Percentiles rank a stretch among this genome's conserved stretches.
Evolutionary conservation across 331 rosid genomes (phyloP).

Genomic region (Cydonia oblonga): DNA sequence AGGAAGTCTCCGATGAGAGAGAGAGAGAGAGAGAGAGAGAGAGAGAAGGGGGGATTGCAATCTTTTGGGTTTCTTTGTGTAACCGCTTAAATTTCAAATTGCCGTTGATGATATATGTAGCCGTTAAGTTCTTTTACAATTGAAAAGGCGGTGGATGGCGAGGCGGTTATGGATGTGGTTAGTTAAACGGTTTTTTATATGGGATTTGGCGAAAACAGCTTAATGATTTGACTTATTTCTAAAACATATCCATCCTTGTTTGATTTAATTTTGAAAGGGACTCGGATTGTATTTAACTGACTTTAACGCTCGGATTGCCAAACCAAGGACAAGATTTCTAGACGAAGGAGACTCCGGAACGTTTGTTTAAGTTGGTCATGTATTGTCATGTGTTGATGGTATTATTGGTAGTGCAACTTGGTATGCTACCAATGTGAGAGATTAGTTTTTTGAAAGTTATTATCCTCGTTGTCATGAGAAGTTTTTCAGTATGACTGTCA

Average conservation of each 20-base stretch:
- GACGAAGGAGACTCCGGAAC: no score
- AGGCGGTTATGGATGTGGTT: background rate
- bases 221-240: background rate
- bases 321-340: no score
- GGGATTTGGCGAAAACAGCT: background rate
- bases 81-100: conserved; percentile 18
- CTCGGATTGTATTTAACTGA: conserved; percentile 22
- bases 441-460: no score
- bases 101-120: conserved; percentile 6
- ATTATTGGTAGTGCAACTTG: no score
- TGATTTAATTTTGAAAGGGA: conserved; percentile 30
- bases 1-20: background rate
- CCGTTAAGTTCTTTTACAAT: conserved; percentile 11
- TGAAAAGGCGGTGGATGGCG: background rate
- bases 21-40: background rate
- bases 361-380: no score
- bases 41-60: background rate
- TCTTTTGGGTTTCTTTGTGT: background rate
- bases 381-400: background rate
- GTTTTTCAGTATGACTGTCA: no score
- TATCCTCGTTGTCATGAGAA: no score
- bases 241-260: no score
- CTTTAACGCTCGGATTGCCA: background rate
- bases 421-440: no score
- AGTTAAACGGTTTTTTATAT: background rate